These are phyloP conservation scores for Silene uniflora DNA, from an alignment of 148 eudicot species.

Conservation along the genomic window DNA sequence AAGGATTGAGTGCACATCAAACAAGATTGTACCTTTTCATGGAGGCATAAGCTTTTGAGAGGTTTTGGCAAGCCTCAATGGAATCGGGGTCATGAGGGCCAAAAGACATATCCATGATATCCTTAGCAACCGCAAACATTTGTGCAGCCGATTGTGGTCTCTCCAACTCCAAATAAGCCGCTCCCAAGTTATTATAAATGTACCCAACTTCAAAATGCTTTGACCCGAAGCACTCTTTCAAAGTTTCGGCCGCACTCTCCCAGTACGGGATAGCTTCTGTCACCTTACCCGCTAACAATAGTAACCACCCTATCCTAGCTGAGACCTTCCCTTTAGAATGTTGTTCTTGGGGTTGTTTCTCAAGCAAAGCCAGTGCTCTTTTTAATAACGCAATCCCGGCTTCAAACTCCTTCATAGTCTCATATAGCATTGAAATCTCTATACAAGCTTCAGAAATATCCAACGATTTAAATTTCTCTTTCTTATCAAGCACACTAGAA, in stretches of 20 bases:
- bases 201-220: constrained; percentile 88
- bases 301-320: constrained; percentile 85
- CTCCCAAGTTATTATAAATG: constrained; percentile 86
- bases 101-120: constrained; percentile 84
- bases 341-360: constrained; percentile 73
- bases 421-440: constrained; percentile 89
- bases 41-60: constrained; percentile 85
- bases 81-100: constrained; percentile 82
- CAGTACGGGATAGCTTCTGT: constrained; percentile 65
- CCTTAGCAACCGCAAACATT: constrained; percentile 89
- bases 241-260: constrained; percentile 79
- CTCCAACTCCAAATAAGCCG: constrained; percentile 88
- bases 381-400: constrained; percentile 67
- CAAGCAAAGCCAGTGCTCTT: constrained; percentile 60
- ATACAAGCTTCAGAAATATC: constrained; percentile 74
- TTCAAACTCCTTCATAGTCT: constrained; percentile 85
- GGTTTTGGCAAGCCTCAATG: constrained; percentile 81
- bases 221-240: constrained; percentile 82
- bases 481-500: constrained; percentile 53
- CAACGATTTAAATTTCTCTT: constrained; percentile 45
- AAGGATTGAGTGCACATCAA: neutral
- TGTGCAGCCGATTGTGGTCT: constrained; percentile 95
- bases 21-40: constrained; percentile 67
- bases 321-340: constrained; percentile 77
- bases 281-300: constrained; percentile 77